Base-by-base conservation (phyloP, 2,329 filamentous ascomycete genomes). In the Nigrospora osmanthi region DNA sequence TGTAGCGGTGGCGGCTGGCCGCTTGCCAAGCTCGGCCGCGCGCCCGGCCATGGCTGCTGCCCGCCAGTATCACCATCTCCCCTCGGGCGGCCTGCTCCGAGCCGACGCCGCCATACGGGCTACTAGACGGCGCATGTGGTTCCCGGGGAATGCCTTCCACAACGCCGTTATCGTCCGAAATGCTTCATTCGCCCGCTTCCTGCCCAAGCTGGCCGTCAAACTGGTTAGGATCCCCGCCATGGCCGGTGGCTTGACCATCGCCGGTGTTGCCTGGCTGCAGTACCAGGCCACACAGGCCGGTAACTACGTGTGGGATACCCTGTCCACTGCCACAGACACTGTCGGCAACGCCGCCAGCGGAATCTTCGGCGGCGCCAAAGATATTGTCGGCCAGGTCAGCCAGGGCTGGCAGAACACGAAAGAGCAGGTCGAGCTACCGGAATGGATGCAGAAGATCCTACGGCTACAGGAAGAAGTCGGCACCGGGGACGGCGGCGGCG, bases 181-280 rank as follows among this genome's bases (percentile, higher is more conserved):
- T 61, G 80, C 73, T 19, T 84, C 80, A 7, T 85, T 83, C 55
- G 76, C 67, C 37, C 72, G 81, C 40, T 72, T 83, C 48, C 70
- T 98, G 31, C 94, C 94, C 2, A 91, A 88, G 62, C 75, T 98
- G 42, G 82, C 93, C n/a, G 68, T 93, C 59, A 98, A 96, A 70
- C 85, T 98, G 55, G 77, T 83, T 33, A 81, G 89, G 46, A 73
- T 95, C 44, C 93, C 93, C 16, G 93, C 93, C 47, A 85, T 96
- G 70, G 90, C 95, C 58, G 93, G 91, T 36, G 89, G 89, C 36
- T 78, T 90, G 39, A 87, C 89, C 58, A 79, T 98, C 53, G 90
- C 88, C 13, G 87, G 87, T 3, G 70, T 94, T 47, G 89, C 89
- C 23, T 98, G 95, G 76, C 70, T 98, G 40, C 93, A 98, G 62